Evolutionary conservation across 148 eudicot species (phyloP), one percentile per base, ranked within the genome.

Genomic region (Pouteria glomerata): DNA sequence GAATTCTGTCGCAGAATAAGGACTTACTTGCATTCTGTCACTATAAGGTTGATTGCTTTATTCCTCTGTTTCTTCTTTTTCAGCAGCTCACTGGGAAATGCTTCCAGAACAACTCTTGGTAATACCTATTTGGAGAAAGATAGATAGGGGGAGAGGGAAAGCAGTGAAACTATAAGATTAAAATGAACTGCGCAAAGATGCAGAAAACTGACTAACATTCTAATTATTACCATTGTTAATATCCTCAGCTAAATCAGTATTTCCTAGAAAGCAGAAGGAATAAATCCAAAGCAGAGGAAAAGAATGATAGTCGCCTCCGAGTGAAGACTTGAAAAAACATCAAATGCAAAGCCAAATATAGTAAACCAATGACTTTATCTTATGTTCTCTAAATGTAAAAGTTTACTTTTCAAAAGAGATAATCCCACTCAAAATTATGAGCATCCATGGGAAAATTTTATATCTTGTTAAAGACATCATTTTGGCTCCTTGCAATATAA

Each of bases 51-150:
- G 64, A 96, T 82, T 71, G 88, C 96, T 70, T 83, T 92, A 24
- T 81, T 79, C 82, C 86, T 87, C 81, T 80, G 89, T 70, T 87
- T 88, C 83, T 95, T 90, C 84, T 84, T 87, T 74, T 73, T 81
- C 59, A 96, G 82, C 76, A 96, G 64, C 72, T 87, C 86, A 62
- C 66, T 72, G 21, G 99, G 97, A 69, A 74, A 74, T 60, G 85
- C 96, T 83, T 96, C 99, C 66, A 96, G 90, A 76, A 92, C 99
- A 72, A 96, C 81, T 76, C 99, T 87, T 21, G 99, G 99, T 70
- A 96, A 77, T 78, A 96, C 68, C 97, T 96, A 63, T 45, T 42
- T 16, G 31, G 26, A 35, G 57, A 30, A 35, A 71, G 62, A 41
- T 27, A 63, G 47, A 52, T 27, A 15, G 68, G 58, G 53, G 33